Base-by-base conservation (phyloP, 1,284 basidiomycete species). In the Ceratobasidium sp. region DNA sequence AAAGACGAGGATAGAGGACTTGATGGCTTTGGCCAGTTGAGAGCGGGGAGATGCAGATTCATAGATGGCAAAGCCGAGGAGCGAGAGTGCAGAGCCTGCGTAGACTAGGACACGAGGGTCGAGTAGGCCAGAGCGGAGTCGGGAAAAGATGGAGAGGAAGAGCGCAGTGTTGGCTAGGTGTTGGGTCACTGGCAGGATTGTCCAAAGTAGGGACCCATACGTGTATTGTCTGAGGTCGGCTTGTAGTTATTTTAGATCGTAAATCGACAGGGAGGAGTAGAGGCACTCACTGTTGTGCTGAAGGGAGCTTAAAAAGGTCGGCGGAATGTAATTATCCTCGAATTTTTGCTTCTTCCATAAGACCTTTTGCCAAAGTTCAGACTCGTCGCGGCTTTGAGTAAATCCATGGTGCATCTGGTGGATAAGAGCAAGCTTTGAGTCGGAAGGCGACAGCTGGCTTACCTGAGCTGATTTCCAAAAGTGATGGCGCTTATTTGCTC, bases 271-370 rank as follows among this genome's bases (percentile, higher is more conserved):
- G 11, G 69, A 37, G 13, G 25, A 44, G 62, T 22, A 51, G 65
- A 11, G 25, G 15, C 15, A 86, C 92, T 84, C 82, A 96, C 95
- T 88, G 82, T 96, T 94, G 82, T 85, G 89, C 81, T 88, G 88
- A 77, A 98, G 85, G 77, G 94, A 91, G 0, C 92, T 89, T 67
- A 97, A 87, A 83, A 97, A 98, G 9, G 89, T 87, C 1, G 85
- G 84, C 11, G 94, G 92, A 68, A 98, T 92, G 84, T 95, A 90
- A 83, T 97, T 96, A 84, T 98, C 96, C 17, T 93, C 90, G 82
- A 89, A 93, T 5, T 88, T 86, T 81, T 93, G 93, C 78, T 84
- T 85, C 82, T 91, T 91, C 95, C 95, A 98, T 22, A 98, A 88
- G n/a, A 94, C 87, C 81, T 91, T 93, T 82, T 92, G 89, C 94